phyloP scores from a whole-genome alignment of 306 rosid genomes.

The Corylus americana region DNA sequence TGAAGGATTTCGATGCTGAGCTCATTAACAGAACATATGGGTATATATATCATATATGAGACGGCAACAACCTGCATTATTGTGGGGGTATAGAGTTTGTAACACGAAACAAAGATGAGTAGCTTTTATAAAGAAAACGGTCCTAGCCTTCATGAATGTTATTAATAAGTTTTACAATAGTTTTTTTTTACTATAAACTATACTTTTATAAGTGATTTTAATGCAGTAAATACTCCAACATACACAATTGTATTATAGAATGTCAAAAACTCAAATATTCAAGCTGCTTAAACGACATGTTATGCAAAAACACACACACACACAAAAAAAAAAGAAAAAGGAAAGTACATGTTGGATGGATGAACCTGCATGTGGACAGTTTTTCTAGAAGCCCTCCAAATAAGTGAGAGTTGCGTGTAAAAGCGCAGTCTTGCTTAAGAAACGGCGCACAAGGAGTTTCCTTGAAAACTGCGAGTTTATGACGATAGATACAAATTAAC shows the following conservation, averaged over 20 bases:
- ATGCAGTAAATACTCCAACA: slow-evolving; percentile 26
- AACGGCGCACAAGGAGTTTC: slow-evolving; percentile 14
- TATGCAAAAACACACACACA: background rate
- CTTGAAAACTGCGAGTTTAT: background rate
- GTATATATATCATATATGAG: background rate
- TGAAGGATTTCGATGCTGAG: background rate
- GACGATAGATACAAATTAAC: slow-evolving; percentile 2
- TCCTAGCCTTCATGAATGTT: too few species aligned
- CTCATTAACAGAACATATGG: slow-evolving; percentile 7
- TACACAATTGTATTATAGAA: background rate
- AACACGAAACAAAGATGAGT: too few species aligned
- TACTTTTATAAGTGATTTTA: too few species aligned
- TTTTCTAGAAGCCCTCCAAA: background rate
- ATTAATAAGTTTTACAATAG: too few species aligned
- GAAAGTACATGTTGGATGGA: slow-evolving; percentile 16
- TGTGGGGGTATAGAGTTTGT: background rate
- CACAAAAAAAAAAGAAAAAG: background rate
- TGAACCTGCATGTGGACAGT: background rate
- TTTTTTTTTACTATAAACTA: too few species aligned
- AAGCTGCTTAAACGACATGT: background rate
- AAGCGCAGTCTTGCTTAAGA: slow-evolving; percentile 13
- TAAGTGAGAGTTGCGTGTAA: slow-evolving; percentile 30
- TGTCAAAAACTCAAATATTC: slow-evolving; percentile 15
- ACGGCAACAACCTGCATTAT: slow-evolving; percentile 11
- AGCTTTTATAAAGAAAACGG: too few species aligned